These are phyloP conservation scores for Marchantia polymorpha DNA, from an alignment of 225 moss, liverwort and hornwort species.

Conservation along the genomic window DNA sequence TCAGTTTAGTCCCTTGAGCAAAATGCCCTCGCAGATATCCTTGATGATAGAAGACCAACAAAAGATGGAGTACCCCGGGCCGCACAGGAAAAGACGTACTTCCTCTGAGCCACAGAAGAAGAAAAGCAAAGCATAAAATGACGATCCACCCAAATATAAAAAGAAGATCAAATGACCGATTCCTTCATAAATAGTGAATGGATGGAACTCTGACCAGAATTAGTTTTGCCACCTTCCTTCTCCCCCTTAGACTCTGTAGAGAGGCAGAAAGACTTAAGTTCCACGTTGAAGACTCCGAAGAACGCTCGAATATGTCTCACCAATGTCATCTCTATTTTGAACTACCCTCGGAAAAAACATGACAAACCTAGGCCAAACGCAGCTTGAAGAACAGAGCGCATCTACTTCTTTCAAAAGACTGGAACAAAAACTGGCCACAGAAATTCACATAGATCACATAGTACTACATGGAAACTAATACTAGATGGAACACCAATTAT, in stretches of 20 bases:
- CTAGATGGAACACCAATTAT: too few species aligned
- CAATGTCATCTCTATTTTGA: not conserved
- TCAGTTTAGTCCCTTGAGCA: not conserved
- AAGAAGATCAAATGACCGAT: not conserved
- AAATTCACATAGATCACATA: too few species aligned
- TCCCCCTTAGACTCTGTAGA: constrained; percentile 51
- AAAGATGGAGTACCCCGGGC: too few species aligned
- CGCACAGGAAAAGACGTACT: not conserved
- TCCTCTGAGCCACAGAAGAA: not conserved
- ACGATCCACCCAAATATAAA: not conserved
- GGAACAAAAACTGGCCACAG: too few species aligned
- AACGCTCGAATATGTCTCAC: too few species aligned
- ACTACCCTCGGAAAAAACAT: not conserved
- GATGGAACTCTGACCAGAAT: constrained; percentile 41
- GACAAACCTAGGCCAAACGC: not conserved
- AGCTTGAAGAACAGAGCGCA: too few species aligned
- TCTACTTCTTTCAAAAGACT: too few species aligned
- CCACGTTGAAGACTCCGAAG: not conserved
- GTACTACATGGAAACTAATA: too few species aligned
- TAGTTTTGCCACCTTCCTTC: constrained; percentile 51
- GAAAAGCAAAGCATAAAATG: not conserved
- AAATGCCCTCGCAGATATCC: not conserved
- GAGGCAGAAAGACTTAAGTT: constrained; percentile 11
- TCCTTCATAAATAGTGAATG: constrained; percentile 10
- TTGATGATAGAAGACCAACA: not conserved